A percentile compares a stretch with the other conserved stretches of the same genome.
phyloP scores from a whole-genome alignment of 108 stramenopile species.

The Cyclostephanos tholiformis region DNA sequence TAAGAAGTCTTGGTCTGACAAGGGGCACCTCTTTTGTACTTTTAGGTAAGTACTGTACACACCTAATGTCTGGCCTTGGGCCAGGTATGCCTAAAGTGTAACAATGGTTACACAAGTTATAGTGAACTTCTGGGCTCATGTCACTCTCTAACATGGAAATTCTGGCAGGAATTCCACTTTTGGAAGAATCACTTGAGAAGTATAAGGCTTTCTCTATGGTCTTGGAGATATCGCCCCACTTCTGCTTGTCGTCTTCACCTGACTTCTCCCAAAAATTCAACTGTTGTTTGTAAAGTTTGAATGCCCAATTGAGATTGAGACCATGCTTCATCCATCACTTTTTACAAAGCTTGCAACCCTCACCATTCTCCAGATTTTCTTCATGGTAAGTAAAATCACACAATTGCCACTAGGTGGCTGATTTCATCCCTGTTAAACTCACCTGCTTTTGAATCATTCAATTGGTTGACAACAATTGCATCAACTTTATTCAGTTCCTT shows the following conservation, averaged over 20 bases:
- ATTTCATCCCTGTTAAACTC: neutral
- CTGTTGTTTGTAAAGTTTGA: conserved; percentile 49
- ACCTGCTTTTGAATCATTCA: neutral
- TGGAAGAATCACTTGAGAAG: conserved; percentile 41
- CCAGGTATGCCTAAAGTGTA: no score
- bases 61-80: no score
- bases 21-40: no score
- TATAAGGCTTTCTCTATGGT: conserved; percentile 48
- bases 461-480: conserved; percentile 47
- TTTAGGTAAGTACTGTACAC: no score
- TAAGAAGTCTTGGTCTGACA: no score
- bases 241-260: conserved; percentile 49
- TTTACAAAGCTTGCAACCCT: conserved; percentile 65
- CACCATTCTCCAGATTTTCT: conserved; percentile 77
- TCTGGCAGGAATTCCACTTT: conserved; percentile 44
- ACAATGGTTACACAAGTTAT: no score
- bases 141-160: conserved; percentile 53
- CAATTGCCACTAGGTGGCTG: neutral
- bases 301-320: conserved; percentile 56
- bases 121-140: no score
- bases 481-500: conserved; percentile 53
- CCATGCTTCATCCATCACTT: conserved; percentile 57
- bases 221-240: conserved; percentile 62
- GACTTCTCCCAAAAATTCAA: conserved; percentile 43
- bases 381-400: conserved; percentile 38